Conservation (phyloP, 345 rosid species). For the Clausena lansium region DNA sequence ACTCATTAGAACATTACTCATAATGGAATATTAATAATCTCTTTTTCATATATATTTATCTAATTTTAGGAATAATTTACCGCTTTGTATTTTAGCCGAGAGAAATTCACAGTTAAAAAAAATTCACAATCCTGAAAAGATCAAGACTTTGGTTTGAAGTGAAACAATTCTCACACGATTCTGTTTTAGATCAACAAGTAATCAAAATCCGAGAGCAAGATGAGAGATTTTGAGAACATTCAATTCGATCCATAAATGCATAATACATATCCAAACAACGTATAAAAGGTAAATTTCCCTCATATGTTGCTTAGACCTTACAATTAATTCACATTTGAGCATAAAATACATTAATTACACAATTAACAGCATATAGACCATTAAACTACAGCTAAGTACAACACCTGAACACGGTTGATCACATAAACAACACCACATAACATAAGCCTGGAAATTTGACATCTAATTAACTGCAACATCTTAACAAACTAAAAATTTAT, state of each 20-base stretch:
- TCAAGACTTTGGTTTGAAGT: no score
- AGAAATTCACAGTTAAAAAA: no score
- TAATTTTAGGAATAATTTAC: no score
- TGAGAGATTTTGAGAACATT: background rate
- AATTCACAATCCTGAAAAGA: no score
- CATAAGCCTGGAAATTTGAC: background rate
- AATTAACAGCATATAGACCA: no score
- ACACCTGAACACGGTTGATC: background rate
- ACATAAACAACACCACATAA: background rate
- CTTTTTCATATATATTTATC: no score
- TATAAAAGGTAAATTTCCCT: background rate
- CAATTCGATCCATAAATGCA: background rate
- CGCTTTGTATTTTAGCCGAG: no score
- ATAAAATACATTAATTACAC: no score
- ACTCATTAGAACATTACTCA: no score
- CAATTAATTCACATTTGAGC: background rate
- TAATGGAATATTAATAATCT: no score
- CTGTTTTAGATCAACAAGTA: no score
- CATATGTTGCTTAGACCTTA: background rate
- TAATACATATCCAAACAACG: background rate
- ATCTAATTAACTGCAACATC: background rate
- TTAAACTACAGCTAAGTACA: background rate
- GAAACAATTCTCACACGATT: no score
- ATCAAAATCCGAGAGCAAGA: background rate
- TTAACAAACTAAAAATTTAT: background rate